phyloP scores from a whole-genome alignment of 345 rosid genomes.

The Eucalyptus globulus region DNA sequence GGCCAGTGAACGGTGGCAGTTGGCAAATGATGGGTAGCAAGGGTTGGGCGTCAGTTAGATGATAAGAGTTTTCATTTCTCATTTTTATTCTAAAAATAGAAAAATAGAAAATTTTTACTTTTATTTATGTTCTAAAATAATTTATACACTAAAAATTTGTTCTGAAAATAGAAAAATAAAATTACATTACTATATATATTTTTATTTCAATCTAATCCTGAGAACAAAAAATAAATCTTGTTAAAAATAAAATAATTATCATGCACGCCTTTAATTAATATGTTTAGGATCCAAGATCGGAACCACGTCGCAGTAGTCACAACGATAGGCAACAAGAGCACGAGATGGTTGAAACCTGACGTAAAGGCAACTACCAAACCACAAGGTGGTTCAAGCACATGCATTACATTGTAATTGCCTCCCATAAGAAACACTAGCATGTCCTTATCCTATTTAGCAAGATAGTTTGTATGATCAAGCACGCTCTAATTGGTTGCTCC shows the following conservation, averaged over 20 bases:
- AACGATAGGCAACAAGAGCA: background rate
- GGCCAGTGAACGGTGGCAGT: rapidly evolving
- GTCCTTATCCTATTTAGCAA: background rate
- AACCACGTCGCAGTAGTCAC: background rate
- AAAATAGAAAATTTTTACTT: rapidly evolving
- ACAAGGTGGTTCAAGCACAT: background rate
- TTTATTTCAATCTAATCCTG: too few relatives aligned
- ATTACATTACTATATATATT: rapidly evolving
- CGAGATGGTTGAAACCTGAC: background rate
- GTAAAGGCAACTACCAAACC: background rate
- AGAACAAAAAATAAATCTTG: too few relatives aligned
- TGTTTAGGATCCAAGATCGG: too few relatives aligned
- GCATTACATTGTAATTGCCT: background rate
- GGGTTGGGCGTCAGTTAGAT: rapidly evolving
- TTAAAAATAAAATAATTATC: too few relatives aligned
- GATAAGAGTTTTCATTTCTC: too few relatives aligned
- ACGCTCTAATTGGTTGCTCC: background rate
- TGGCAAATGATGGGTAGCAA: rapidly evolving
- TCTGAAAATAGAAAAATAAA: too few relatives aligned
- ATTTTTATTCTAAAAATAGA: too few relatives aligned
- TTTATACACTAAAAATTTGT: too few relatives aligned
- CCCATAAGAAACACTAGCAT: too few relatives aligned
- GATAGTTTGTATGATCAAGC: background rate
- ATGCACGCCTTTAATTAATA: too few relatives aligned
- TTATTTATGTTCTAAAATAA: rapidly evolving